Evolutionary conservation across 2,329 filamentous ascomycete species (phyloP), one percentile per base, ranked within the genome.

Genomic region (Aspergillus pseudoglaucus): DNA sequence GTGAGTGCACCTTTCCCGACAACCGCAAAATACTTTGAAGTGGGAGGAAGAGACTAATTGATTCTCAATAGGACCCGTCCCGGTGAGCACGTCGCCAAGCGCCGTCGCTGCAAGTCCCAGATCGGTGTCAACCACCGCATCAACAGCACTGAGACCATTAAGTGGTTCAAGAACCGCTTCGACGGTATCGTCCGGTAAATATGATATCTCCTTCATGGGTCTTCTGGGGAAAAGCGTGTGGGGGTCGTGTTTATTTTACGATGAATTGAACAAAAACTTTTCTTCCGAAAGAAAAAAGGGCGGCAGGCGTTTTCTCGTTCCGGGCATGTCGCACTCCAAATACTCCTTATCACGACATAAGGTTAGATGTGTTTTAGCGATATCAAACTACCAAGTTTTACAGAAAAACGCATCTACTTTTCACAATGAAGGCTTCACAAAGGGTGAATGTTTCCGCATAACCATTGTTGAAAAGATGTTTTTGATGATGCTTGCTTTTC

Each of bases 121-220:
- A 85, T 98, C 71, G 93, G 93, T 71, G 73, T 87, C 70, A 81
- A 76, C 76, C 93, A 98, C 87, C 83, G 84, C 72, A 95, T 98
- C 84, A 88, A 83, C 84, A 87, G 90, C 71, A 77, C 83, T 59
- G 93, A 98, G 84, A 96, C 90, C 69, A 78, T 97, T 79, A 95
- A 90, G 82, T 98, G 93, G 93, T 98, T 87, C 82, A 88, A 88
- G 82, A 84, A 81, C 74, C 85, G 90, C 77, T 96, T 95, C 84
- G 90, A 97, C 74, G 93, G 91, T 74, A 97, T 97, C 74, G 89
- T 98, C 79, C 86, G 93, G 81, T 97, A 95, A 88, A 84, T 68
- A 70, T 46, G 51, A 44, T 32, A 18, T 17, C 38, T 46, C 49
- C 44, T 45, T 47, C 42, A 51, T 37, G 51, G 51, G 52, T 55